phyloP scores from a whole-genome alignment of 768 basidiomycete genomes.

The Rhizopogon roseolus region DNA sequence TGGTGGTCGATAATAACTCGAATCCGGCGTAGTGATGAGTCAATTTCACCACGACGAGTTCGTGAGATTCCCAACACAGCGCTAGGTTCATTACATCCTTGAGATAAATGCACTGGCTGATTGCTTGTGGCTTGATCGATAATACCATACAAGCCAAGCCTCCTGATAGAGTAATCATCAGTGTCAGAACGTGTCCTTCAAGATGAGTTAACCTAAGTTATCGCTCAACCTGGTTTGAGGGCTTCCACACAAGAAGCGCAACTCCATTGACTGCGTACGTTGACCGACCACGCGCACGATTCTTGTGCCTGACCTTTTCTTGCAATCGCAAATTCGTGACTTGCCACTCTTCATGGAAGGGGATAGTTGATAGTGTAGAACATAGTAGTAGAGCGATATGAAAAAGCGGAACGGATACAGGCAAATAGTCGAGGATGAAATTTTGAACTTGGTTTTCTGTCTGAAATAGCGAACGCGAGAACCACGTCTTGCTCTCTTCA shows the following conservation, averaged over 20 bases:
- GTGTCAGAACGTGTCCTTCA: not conserved
- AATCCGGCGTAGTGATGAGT: not conserved
- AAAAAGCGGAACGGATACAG: slow-evolving; percentile 31
- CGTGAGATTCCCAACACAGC: not conserved
- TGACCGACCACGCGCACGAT: slow-evolving; percentile 12
- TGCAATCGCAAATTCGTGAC: slow-evolving; percentile 33
- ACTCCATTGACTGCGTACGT: not conserved
- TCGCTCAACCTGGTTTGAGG: slow-evolving; percentile 9
- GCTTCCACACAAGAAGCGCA: slow-evolving; percentile 1
- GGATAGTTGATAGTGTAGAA: slow-evolving; percentile 37
- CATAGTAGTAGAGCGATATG: slow-evolving; percentile 44
- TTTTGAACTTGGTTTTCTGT: slow-evolving; percentile 63
- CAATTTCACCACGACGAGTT: not conserved
- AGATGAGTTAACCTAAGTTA: not conserved
- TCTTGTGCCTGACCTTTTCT: slow-evolving; percentile 27
- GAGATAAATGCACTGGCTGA: not conserved
- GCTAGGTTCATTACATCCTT: not conserved
- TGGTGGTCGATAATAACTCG: not conserved
- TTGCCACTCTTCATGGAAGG: slow-evolving; percentile 32
- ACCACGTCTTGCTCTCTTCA: slow-evolving; percentile 43
- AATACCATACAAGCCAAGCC: not conserved
- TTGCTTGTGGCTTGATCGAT: not conserved
- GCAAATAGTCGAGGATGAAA: slow-evolving; percentile 50
- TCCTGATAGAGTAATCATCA: not conserved
- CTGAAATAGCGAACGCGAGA: slow-evolving; percentile 47